These are phyloP conservation scores for Pharnaceum exiguum DNA, from an alignment of 148 eudicot species.

Conservation along the genomic window DNA sequence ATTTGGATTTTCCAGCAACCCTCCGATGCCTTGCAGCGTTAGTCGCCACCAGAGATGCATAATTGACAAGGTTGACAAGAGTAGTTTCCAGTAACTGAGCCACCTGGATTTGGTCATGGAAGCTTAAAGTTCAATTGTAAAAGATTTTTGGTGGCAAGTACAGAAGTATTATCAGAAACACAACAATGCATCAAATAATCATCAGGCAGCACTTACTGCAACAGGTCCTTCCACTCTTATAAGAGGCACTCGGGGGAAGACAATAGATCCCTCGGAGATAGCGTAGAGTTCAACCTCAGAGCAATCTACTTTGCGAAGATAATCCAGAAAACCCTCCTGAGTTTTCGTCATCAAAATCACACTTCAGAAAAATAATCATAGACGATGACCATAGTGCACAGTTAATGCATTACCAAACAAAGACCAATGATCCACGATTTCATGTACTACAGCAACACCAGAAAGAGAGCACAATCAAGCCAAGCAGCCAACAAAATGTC, in stretches of 20 bases:
- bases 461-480: background rate
- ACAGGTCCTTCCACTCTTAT: constrained; percentile 90
- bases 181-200: background rate
- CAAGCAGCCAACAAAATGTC: background rate
- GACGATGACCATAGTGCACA: background rate
- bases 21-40: constrained; percentile 98
- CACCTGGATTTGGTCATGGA: constrained; percentile 44
- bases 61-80: constrained; percentile 86
- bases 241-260: constrained; percentile 84
- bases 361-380: background rate
- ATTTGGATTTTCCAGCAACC: constrained; percentile 86
- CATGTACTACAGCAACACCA: no score
- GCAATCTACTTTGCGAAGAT: constrained; percentile 84
- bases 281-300: constrained; percentile 87
- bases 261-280: constrained; percentile 80
- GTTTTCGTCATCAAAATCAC: background rate
- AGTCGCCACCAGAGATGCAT: constrained; percentile 88
- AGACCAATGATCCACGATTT: no score
- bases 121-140: background rate
- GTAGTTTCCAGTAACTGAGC: constrained; percentile 94
- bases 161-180: background rate
- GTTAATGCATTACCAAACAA: background rate
- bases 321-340: constrained; percentile 61
- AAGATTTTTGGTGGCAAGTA: background rate
- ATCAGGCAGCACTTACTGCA: constrained; percentile 59